Evolutionary conservation across 2,329 filamentous ascomycete genomes (phyloP).

Genomic region (Berkeleyomyces rouxiae): DNA sequence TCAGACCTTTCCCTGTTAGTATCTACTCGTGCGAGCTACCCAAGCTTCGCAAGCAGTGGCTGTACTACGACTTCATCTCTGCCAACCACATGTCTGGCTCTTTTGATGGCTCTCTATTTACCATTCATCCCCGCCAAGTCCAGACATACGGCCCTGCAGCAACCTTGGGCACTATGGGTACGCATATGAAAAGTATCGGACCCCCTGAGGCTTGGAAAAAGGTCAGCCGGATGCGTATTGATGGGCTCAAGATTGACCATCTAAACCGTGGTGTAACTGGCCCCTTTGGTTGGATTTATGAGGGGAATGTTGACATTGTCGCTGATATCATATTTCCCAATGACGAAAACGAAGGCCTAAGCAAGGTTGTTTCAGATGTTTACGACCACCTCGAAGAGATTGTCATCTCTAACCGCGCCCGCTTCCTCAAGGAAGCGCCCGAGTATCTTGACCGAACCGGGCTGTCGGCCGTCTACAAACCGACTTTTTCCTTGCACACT

Average conservation of each 20-base stretch:
- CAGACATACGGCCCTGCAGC: slow-evolving; percentile 28
- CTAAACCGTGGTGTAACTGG: slow-evolving; percentile 85
- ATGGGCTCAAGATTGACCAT: slow-evolving; percentile 88
- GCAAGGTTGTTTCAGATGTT: slow-evolving; percentile 91
- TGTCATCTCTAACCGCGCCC: slow-evolving; percentile 53
- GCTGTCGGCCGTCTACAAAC: slow-evolving; percentile 13
- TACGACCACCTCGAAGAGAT: slow-evolving; percentile 92
- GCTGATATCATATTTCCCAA: slow-evolving; percentile 88
- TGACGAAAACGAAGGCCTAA: slow-evolving; percentile 74
- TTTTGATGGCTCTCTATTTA: slow-evolving; percentile 90
- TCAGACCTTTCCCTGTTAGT: slow-evolving; percentile 89
- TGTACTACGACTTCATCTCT: slow-evolving; percentile 93
- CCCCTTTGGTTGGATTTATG: slow-evolving; percentile 93
- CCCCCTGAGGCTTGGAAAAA: slow-evolving; percentile 71
- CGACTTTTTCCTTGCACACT: slow-evolving; percentile 7
- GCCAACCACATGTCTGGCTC: slow-evolving; percentile 94
- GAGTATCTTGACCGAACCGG: slow-evolving; percentile 13
- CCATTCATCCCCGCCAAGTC: slow-evolving; percentile 83
- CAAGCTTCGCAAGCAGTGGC: slow-evolving; percentile 82
- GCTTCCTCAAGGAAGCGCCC: slow-evolving; percentile 12
- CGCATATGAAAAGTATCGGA: slow-evolving; percentile 37
- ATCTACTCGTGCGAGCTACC: slow-evolving; percentile 93
- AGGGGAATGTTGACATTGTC: slow-evolving; percentile 92
- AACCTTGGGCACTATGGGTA: slow-evolving; percentile 9
- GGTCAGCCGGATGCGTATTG: slow-evolving; percentile 79